phyloP scores from a whole-genome alignment of 352 stramenopile species.

The Phytopythium sindhum region DNA sequence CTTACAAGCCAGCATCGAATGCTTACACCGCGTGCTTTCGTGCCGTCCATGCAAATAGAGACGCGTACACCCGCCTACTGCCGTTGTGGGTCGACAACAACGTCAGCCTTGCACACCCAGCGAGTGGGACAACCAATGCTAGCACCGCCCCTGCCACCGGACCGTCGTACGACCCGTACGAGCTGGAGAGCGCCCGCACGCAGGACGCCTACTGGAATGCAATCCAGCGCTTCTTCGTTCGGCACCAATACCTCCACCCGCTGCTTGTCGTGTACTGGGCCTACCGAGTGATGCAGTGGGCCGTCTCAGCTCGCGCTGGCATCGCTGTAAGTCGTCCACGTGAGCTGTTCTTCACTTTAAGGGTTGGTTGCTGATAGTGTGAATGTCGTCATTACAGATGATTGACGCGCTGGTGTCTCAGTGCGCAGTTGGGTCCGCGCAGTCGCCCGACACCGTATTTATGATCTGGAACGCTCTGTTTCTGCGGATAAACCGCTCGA shows the following conservation, averaged over 20 bases:
- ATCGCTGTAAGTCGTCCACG: constrained; percentile 37
- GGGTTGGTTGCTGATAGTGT: constrained; percentile 4
- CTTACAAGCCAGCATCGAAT: background rate
- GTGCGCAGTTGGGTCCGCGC: constrained; percentile 41
- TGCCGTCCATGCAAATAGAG: constrained; percentile 13
- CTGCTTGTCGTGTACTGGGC: constrained; percentile 64
- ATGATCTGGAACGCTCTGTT: constrained; percentile 54
- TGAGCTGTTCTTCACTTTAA: background rate
- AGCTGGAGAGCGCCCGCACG: constrained; percentile 65
- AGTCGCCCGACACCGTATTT: constrained; percentile 51
- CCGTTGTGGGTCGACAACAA: constrained; percentile 40
- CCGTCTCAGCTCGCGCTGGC: constrained; percentile 47
- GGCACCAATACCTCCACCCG: constrained; percentile 62
- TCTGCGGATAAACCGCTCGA: constrained; percentile 38
- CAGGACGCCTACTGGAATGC: constrained; percentile 80
- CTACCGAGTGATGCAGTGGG: constrained; percentile 67
- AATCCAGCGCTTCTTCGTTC: constrained; percentile 59
- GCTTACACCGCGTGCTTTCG: background rate
- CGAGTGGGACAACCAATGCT: background rate
- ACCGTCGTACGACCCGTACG: constrained; percentile 51
- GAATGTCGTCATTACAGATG: constrained; percentile 28
- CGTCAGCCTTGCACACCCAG: constrained; percentile 14
- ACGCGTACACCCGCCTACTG: constrained; percentile 31
- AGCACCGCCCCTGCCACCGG: constrained; percentile 6
- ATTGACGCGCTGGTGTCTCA: constrained; percentile 64